Conservation (phyloP, 73 alveolate species). For the Paramecium primaurelia region DNA sequence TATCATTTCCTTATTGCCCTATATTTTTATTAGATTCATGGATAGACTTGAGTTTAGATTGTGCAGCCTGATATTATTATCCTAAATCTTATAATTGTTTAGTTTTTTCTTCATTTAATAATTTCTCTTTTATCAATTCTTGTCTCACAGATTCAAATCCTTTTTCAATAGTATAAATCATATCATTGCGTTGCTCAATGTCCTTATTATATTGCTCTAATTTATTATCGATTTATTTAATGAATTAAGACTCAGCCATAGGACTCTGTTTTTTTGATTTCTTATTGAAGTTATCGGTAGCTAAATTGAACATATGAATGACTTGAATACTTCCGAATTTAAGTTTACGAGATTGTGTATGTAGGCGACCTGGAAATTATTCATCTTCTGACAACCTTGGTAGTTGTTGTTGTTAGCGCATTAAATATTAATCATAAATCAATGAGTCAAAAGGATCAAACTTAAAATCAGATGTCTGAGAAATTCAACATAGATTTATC, state of each 20-base stretch:
- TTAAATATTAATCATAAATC: not conserved
- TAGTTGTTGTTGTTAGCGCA: not conserved
- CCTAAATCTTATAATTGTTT: not conserved
- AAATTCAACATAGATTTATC: not conserved
- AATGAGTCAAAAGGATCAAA: not conserved
- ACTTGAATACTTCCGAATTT: not conserved
- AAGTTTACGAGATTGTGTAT: not conserved
- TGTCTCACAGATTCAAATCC: constrained; percentile 32
- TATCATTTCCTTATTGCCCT: not conserved
- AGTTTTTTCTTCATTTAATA: constrained; percentile 2
- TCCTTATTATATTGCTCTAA: constrained; percentile 12
- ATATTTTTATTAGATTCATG: not conserved
- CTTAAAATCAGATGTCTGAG: not conserved
- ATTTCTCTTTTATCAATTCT: constrained; percentile 24
- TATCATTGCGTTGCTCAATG: constrained; percentile 32
- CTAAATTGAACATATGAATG: not conserved
- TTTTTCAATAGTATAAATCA: constrained; percentile 17
- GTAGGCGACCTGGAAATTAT: constrained; percentile 15
- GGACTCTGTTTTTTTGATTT: not conserved
- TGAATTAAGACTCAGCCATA: not conserved
- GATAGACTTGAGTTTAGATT: not conserved
- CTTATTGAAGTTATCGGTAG: not conserved
- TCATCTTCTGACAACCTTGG: constrained; percentile 5
- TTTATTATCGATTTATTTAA: not conserved
- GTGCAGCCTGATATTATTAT: not conserved